A percentile compares a stretch with the other conserved stretches of the same genome.
Conservation (phyloP, 176 grass and related monocot species). For the sorghum (Sorghum bicolor) region Sorghum_bicolor_NCBIv3 NC_012870.2:4668001-4668500, state of each 20-base stretch:
- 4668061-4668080: slow-evolving; percentile 78
- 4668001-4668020: slow-evolving; percentile 71
- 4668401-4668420: not conserved
- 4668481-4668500: slow-evolving; percentile 64
- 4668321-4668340: slow-evolving; percentile 63
- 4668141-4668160: not conserved
- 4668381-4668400: not conserved
- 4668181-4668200: slow-evolving; percentile 71
- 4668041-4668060: slow-evolving; percentile 80
- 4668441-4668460: not conserved
- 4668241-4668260: slow-evolving; percentile 58
- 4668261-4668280: slow-evolving; percentile 93
- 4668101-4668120: not conserved
- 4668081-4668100: slow-evolving; percentile 81
- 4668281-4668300: slow-evolving; percentile 75
- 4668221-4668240: slow-evolving; percentile 66
- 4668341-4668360: slow-evolving; percentile 59
- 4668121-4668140: not conserved
- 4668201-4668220: slow-evolving; percentile 81
- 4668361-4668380: slow-evolving; percentile 57
- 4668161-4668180: slow-evolving; percentile 15
- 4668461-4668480: not conserved
- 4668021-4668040: slow-evolving; percentile 63
- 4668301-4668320: slow-evolving; percentile 78
- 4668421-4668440: not conserved